Evolutionary conservation across 1,284 basidiomycete genomes (phyloP).

Genomic region (Trametes pubescens): DNA sequence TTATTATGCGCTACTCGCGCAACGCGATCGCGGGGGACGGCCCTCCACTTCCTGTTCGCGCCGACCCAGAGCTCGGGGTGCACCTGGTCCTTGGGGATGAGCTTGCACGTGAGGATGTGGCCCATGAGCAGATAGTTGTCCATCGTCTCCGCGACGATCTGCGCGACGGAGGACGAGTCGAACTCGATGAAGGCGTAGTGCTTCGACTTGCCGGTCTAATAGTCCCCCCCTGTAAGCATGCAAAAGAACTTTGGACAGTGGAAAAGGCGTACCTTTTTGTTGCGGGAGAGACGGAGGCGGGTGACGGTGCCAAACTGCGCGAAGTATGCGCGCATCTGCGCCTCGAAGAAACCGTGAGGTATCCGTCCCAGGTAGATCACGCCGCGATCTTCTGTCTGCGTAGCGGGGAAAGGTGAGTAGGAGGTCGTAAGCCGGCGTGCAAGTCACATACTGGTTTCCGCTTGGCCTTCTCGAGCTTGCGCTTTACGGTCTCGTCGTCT

Average conservation of each 20-base stretch:
- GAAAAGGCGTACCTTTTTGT: slow-evolving; percentile 80
- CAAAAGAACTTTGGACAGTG: no score
- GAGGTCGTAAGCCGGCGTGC: not conserved
- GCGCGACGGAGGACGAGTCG: slow-evolving; percentile 86
- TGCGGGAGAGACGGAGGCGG: slow-evolving; percentile 90
- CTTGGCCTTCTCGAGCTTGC: slow-evolving; percentile 85
- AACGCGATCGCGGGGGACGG: slow-evolving; percentile 78
- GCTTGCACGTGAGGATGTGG: slow-evolving; percentile 89
- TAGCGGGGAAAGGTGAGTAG: slow-evolving; percentile 7
- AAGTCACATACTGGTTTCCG: slow-evolving; percentile 70
- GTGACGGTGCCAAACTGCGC: slow-evolving; percentile 94
- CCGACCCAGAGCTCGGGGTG: slow-evolving; percentile 97
- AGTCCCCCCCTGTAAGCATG: not conserved
- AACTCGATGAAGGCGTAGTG: slow-evolving; percentile 99
- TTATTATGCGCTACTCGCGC: slow-evolving; percentile 83
- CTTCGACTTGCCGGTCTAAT: slow-evolving; percentile 91
- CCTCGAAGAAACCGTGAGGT: slow-evolving; percentile 98
- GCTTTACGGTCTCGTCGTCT: slow-evolving; percentile 82
- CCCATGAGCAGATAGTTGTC: slow-evolving; percentile 98
- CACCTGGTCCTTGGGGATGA: slow-evolving; percentile 87
- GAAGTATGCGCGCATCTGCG: slow-evolving; percentile 93
- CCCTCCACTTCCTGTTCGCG: slow-evolving; percentile 92
- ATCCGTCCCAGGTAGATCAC: slow-evolving; percentile 91
- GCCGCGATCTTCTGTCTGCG: slow-evolving; percentile 77
- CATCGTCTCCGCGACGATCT: slow-evolving; percentile 99